These are phyloP conservation scores for Zymoseptoria passerinii DNA, from an alignment of 2,329 filamentous ascomycete species.

Conservation along the genomic window DNA sequence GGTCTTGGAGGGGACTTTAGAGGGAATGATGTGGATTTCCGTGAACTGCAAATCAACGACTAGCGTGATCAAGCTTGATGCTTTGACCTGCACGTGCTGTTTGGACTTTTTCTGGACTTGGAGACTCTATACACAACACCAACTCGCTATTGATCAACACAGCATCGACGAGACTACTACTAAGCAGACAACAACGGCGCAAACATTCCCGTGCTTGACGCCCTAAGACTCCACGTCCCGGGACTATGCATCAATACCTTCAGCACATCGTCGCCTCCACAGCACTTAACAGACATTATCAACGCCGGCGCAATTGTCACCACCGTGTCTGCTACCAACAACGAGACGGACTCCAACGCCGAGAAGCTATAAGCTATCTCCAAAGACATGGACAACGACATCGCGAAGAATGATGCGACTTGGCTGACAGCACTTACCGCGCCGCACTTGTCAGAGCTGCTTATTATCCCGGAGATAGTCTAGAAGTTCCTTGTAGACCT, in stretches of 20 bases:
- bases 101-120: not conserved
- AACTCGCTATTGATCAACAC: not conserved
- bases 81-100: not conserved
- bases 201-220: too few species aligned
- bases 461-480: too few species aligned
- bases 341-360: not conserved
- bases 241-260: too few species aligned
- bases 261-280: too few species aligned
- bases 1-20: not conserved
- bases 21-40: not conserved
- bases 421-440: too few species aligned
- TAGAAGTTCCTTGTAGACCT: too few species aligned
- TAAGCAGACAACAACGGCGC: too few species aligned
- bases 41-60: not conserved
- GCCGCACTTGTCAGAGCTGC: too few species aligned
- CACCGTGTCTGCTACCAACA: not conserved
- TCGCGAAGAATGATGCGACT: too few species aligned
- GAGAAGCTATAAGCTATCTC: not conserved
- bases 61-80: not conserved
- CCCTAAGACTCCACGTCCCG: too few species aligned
- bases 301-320: not conserved
- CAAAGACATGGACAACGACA: not conserved
- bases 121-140: not conserved
- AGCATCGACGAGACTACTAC: not conserved
- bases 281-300: not conserved